Evolutionary conservation across 768 basidiomycete species (phyloP).

Genomic region (Rhizopogon vinicolor): DNA sequence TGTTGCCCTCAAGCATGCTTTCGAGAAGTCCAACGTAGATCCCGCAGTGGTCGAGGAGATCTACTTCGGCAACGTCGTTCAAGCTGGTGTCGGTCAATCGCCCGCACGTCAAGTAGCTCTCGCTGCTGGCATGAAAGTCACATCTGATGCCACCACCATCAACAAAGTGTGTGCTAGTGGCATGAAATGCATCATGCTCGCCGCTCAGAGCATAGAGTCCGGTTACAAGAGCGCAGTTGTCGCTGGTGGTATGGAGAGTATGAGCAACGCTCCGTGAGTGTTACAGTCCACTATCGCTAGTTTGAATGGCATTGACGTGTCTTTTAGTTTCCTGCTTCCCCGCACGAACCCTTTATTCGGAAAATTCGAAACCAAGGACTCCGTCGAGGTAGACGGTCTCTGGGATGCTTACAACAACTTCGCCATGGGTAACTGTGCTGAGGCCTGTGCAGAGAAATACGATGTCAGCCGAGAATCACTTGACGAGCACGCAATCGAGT

Average conservation of each 20-base stretch:
- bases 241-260: constrained; percentile 98
- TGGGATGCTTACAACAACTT: constrained; percentile 98
- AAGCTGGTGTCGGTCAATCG: constrained; percentile 95
- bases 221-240: constrained; percentile 85
- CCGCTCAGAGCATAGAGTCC: constrained; percentile 82
- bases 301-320: constrained; percentile 2
- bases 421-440: constrained; percentile 97
- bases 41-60: constrained; percentile 88
- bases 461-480: constrained; percentile 81
- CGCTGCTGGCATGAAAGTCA: constrained; percentile 70
- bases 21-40: constrained; percentile 74
- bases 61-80: constrained; percentile 96
- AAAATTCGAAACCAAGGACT: constrained; percentile 83
- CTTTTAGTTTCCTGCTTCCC: constrained; percentile 68
- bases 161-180: constrained; percentile 99
- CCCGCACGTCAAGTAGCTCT: constrained; percentile 96
- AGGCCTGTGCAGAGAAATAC: constrained; percentile 77
- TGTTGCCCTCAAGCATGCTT: constrained; percentile 85
- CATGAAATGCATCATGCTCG: constrained; percentile 93
- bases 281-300: background rate
- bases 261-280: constrained; percentile 97
- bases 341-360: constrained; percentile 83
- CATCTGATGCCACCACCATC: constrained; percentile 96
- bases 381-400: constrained; percentile 89
- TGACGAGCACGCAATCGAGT: constrained; percentile 90